These are phyloP conservation scores for Hanseniaspora lachancei DNA, from an alignment of 805 yeast genomes.

Conservation along the genomic window DNA sequence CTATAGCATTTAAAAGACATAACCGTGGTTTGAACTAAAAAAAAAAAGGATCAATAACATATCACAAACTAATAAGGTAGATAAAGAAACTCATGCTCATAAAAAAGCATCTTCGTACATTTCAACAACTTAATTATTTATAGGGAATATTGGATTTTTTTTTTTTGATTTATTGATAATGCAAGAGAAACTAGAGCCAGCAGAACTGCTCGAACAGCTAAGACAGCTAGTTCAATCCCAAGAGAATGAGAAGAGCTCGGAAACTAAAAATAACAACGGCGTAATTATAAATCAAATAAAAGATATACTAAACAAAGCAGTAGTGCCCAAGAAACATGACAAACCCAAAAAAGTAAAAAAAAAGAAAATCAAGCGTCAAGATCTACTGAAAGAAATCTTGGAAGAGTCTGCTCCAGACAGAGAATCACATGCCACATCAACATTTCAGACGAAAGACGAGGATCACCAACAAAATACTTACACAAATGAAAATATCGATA, in stretches of 20 bases:
- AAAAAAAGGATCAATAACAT: too few relatives aligned
- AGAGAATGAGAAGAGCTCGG: neutral
- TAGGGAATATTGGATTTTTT: neutral
- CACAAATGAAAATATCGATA: neutral
- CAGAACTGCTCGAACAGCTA: neutral
- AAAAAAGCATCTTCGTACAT: too few relatives aligned
- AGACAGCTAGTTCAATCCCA: neutral
- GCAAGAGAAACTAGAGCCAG: neutral
- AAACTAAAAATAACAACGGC: neutral
- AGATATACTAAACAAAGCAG: neutral
- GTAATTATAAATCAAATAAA: constrained; percentile 4
- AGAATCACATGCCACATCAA: neutral
- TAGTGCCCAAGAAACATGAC: neutral
- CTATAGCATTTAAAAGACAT: too few relatives aligned
- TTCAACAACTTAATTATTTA: too few relatives aligned
- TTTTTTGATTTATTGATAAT: neutral
- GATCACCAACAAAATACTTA: neutral
- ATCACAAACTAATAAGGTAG: too few relatives aligned
- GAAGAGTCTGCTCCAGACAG: neutral
- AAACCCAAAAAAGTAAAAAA: constrained; percentile 4
- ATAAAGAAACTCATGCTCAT: too few relatives aligned
- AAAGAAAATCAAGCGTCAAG: constrained; percentile 10
- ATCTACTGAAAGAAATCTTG: constrained; percentile 4
- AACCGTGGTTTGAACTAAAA: too few relatives aligned
- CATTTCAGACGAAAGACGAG: neutral